These are phyloP conservation scores for Spinellus fusiger DNA, from an alignment of 192 early-diverging fungal genomes.

Conservation along the genomic window DNA sequence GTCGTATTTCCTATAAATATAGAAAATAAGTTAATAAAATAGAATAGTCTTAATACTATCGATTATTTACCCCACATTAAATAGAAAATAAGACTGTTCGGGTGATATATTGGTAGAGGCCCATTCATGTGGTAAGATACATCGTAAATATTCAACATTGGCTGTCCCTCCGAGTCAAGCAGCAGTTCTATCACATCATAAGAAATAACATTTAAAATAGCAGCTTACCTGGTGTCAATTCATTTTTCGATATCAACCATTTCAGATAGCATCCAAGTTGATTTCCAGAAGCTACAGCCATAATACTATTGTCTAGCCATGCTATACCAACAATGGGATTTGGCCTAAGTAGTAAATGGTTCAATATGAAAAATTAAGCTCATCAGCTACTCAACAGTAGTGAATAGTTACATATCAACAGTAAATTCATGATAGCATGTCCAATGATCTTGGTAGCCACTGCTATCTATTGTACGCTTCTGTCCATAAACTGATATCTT, in stretches of 20 bases:
- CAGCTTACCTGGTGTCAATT: constrained; percentile 28
- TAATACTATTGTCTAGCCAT: constrained; percentile 52
- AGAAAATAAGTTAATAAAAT: constrained; percentile 1
- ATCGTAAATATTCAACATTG: constrained; percentile 46
- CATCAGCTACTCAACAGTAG: neutral
- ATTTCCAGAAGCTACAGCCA: constrained; percentile 50
- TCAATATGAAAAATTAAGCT: constrained; percentile 5
- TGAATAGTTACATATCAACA: constrained; percentile 38
- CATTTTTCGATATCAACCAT: constrained; percentile 53
- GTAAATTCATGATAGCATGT: constrained; percentile 47
- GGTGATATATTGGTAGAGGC: constrained; percentile 71
- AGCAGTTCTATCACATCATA: constrained; percentile 10
- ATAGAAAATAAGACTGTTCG: constrained; percentile 59
- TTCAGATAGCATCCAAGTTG: constrained; percentile 55
- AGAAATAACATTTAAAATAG: constrained; percentile 8
- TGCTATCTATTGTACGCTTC: constrained; percentile 34
- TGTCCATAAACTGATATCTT: constrained; percentile 59
- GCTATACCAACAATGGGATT: constrained; percentile 40
- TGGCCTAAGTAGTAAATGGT: constrained; percentile 18
- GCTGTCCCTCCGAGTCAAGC: constrained; percentile 19
- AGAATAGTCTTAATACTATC: no score
- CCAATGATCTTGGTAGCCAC: constrained; percentile 42
- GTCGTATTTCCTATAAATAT: constrained; percentile 50
- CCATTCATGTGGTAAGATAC: constrained; percentile 47
- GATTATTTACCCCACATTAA: constrained; percentile 58